Evolutionary conservation across 352 stramenopile species (phyloP).

Genomic region (Phytophthora tentaculata): DNA sequence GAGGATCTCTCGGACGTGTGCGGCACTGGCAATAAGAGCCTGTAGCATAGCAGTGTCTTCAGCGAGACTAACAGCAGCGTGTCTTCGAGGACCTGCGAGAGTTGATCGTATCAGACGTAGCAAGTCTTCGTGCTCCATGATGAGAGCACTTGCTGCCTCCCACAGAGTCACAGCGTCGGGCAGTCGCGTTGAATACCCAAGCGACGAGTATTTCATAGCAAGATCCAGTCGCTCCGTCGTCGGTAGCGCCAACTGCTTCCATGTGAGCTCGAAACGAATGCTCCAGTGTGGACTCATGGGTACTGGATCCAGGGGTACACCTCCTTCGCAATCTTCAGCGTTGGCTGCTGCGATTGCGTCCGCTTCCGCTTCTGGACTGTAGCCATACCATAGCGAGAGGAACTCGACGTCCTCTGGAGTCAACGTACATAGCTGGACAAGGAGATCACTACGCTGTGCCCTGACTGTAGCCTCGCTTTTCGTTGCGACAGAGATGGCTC

Average conservation of each 20-base stretch:
- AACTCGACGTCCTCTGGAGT: slow-evolving; percentile 64
- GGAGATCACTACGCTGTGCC: slow-evolving; percentile 50
- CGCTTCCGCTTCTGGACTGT: slow-evolving; percentile 46
- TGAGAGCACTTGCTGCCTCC: slow-evolving; percentile 55
- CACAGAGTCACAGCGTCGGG: slow-evolving; percentile 69
- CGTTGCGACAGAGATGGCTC: slow-evolving; percentile 49
- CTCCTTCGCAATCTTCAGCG: slow-evolving; percentile 12
- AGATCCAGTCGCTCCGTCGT: slow-evolving; percentile 71
- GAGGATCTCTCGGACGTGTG: slow-evolving; percentile 55
- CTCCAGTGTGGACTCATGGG: slow-evolving; percentile 68
- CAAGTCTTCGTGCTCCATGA: slow-evolving; percentile 70
- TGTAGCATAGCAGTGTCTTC: slow-evolving; percentile 56
- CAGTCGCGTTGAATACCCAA: slow-evolving; percentile 58
- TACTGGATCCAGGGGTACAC: slow-evolving; percentile 57
- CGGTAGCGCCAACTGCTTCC: slow-evolving; percentile 68
- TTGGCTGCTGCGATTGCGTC: slow-evolving; percentile 30
- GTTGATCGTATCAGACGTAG: slow-evolving; percentile 40
- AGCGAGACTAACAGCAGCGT: slow-evolving; percentile 15
- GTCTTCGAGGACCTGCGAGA: slow-evolving; percentile 7
- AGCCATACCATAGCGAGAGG: slow-evolving; percentile 67
- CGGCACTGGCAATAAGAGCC: slow-evolving; percentile 47
- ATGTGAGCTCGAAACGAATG: slow-evolving; percentile 67
- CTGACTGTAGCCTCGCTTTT: slow-evolving; percentile 48
- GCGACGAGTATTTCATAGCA: slow-evolving; percentile 78
- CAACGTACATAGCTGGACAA: slow-evolving; percentile 55